phyloP scores from a whole-genome alignment of 768 basidiomycete genomes.

The Tephrocybe rancida region DNA sequence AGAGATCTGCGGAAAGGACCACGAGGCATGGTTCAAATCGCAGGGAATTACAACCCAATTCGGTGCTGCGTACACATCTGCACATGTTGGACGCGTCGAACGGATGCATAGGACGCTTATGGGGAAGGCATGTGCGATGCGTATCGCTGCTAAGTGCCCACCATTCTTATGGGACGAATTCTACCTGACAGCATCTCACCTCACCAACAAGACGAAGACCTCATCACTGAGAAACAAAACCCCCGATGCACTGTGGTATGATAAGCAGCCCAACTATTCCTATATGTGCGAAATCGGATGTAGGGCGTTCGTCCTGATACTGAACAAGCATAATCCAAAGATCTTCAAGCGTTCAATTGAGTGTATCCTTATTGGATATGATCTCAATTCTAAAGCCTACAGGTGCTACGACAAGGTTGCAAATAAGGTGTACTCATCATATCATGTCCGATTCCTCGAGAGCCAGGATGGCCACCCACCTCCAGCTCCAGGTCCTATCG shows the following conservation, averaged over 20 bases:
- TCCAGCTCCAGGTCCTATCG: background rate
- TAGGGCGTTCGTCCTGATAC: slow-evolving; percentile 31
- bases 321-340: too few relatives aligned
- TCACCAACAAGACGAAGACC: slow-evolving; percentile 7
- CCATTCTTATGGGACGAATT: background rate
- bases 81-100: slow-evolving; percentile 26
- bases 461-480: slow-evolving; percentile 14
- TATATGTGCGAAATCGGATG: slow-evolving; percentile 35
- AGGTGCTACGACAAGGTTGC: slow-evolving; percentile 27
- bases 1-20: background rate
- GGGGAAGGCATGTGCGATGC: slow-evolving; percentile 26
- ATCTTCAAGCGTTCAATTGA: slow-evolving; percentile 23
- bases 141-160: too few relatives aligned
- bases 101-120: slow-evolving; percentile 30
- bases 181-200: slow-evolving; percentile 11
- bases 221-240: slow-evolving; percentile 5
- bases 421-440: slow-evolving; percentile 18
- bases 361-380: slow-evolving; percentile 40
- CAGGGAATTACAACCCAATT: background rate
- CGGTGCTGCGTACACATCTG: background rate
- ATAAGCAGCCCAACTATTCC: slow-evolving; percentile 24
- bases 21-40: background rate
- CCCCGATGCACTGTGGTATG: slow-evolving; percentile 22
- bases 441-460: slow-evolving; percentile 29
- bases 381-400: slow-evolving; percentile 39